Conservation (phyloP, 192 early-diverging fungal species). For the Phycomyces blakesleeanus region DNA sequence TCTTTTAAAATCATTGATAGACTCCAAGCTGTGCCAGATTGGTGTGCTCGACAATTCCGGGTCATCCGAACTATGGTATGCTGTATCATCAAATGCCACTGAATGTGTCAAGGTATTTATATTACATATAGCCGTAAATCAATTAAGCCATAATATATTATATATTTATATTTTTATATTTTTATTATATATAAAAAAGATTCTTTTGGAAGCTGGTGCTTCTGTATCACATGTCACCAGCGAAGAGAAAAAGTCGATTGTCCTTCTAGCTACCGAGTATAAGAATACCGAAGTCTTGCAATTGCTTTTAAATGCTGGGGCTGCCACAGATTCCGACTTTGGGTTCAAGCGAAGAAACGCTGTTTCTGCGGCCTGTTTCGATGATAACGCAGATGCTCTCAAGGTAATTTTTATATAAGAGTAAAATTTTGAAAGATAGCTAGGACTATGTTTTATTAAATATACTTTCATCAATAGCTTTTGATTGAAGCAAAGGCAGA, state of each 20-base stretch:
- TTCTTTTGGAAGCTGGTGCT: slow-evolving; percentile 11
- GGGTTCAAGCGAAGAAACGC: slow-evolving; percentile 22
- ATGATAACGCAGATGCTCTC: slow-evolving; percentile 4
- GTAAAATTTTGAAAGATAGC: too few relatives aligned
- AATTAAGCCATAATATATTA: background rate
- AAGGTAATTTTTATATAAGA: too few relatives aligned
- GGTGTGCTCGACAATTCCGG: slow-evolving; percentile 33
- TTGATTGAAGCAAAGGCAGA: background rate
- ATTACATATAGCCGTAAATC: background rate
- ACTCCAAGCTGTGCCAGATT: background rate
- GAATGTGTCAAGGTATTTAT: slow-evolving; percentile 26
- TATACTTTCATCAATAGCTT: background rate
- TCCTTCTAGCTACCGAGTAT: slow-evolving; percentile 11
- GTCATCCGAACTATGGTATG: slow-evolving; percentile 37
- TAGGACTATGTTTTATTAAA: too few relatives aligned
- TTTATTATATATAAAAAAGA: background rate
- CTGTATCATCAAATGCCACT: slow-evolving; percentile 27
- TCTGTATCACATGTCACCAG: background rate
- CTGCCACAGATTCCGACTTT: slow-evolving; percentile 23
- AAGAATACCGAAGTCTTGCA: slow-evolving; percentile 9
- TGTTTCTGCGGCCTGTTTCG: slow-evolving; percentile 35
- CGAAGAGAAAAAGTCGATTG: slow-evolving; percentile 5
- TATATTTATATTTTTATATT: too few relatives aligned
- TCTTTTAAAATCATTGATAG: slow-evolving; percentile 31
- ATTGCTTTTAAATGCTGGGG: slow-evolving; percentile 23